Conservation (phyloP, 768 basidiomycete species). For the Krasilnikovozyma curviuscula region DNA sequence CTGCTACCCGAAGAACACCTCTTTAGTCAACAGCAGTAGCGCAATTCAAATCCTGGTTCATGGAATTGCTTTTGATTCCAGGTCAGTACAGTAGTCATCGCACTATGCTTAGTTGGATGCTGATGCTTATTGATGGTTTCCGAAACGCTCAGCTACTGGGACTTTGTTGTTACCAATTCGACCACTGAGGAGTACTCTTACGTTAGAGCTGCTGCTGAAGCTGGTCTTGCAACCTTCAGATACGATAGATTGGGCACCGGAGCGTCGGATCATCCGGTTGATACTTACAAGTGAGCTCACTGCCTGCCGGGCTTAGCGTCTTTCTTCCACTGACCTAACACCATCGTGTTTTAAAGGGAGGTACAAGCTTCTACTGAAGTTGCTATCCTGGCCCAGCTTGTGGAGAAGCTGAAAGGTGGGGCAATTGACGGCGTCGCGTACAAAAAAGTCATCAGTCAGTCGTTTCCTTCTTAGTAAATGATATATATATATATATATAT, state of each 20-base stretch:
- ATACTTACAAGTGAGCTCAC: constrained; percentile 8
- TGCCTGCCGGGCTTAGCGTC: neutral
- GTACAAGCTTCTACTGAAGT: constrained; percentile 7
- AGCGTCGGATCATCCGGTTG: constrained; percentile 8
- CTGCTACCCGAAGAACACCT: constrained; percentile 10
- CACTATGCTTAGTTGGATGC: neutral
- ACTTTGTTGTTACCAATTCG: constrained; percentile 5
- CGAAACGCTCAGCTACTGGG: constrained; percentile 10
- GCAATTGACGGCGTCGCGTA: constrained; percentile 9
- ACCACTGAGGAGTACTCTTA: constrained; percentile 4
- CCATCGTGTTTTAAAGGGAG: neutral
- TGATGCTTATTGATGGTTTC: constrained; percentile 8
- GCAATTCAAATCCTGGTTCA: constrained; percentile 14
- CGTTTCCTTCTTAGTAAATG: too few species aligned
- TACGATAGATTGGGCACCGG: constrained; percentile 15
- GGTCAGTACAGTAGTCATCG: neutral
- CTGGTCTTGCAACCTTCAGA: constrained; percentile 13
- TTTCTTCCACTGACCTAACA: too few species aligned
- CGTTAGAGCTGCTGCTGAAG: constrained; percentile 7
- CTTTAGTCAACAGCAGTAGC: constrained; percentile 1
- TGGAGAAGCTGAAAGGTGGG: constrained; percentile 2
- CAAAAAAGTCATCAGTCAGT: constrained; percentile 8
- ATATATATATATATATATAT: too few species aligned
- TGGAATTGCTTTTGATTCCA: neutral
- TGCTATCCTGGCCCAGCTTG: constrained; percentile 9